Percentiles rank a stretch among this genome's conserved stretches.
These are phyloP conservation scores for Colletotrichum sp. DNA, from an alignment of 2,329 filamentous ascomycete genomes.

Conservation along the genomic window DNA sequence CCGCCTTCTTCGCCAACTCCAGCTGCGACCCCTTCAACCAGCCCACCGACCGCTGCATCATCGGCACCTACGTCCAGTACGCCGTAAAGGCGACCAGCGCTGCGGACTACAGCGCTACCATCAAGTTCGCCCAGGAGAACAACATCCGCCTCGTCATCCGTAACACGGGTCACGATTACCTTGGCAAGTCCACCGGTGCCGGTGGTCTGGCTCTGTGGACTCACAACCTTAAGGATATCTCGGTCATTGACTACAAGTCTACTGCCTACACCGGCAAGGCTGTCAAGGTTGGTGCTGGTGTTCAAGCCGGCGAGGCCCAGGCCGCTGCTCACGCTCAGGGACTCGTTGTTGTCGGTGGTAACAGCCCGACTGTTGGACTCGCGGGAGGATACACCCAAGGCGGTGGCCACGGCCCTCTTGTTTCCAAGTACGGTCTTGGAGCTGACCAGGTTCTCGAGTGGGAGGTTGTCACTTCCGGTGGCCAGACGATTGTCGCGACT, in stretches of 20 bases:
- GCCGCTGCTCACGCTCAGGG: constrained; percentile 39
- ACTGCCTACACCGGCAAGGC: constrained; percentile 49
- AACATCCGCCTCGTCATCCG: constrained; percentile 47
- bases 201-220: constrained; percentile 43
- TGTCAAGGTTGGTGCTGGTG: constrained; percentile 54
- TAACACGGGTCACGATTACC: constrained; percentile 36
- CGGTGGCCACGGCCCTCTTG: constrained; percentile 56
- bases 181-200: constrained; percentile 40
- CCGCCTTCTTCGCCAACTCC: constrained; percentile 41
- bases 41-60: not conserved
- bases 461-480: constrained; percentile 52
- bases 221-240: constrained; percentile 43
- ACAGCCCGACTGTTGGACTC: constrained; percentile 54
- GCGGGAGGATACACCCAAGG: constrained; percentile 60
- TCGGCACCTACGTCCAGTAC: constrained; percentile 18
- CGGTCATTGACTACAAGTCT: constrained; percentile 26
- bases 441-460: constrained; percentile 58
- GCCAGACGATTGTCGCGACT: constrained; percentile 45
- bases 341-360: constrained; percentile 49
- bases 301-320: constrained; percentile 48
- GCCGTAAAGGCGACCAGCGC: constrained; percentile 13
- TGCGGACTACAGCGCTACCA: constrained; percentile 14
- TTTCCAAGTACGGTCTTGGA: constrained; percentile 50
- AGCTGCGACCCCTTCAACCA: constrained; percentile 42
- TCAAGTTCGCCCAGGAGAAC: constrained; percentile 39